Conservation (phyloP, 2,329 filamentous ascomycete species). For the Trichothecium sympodiale region DNA sequence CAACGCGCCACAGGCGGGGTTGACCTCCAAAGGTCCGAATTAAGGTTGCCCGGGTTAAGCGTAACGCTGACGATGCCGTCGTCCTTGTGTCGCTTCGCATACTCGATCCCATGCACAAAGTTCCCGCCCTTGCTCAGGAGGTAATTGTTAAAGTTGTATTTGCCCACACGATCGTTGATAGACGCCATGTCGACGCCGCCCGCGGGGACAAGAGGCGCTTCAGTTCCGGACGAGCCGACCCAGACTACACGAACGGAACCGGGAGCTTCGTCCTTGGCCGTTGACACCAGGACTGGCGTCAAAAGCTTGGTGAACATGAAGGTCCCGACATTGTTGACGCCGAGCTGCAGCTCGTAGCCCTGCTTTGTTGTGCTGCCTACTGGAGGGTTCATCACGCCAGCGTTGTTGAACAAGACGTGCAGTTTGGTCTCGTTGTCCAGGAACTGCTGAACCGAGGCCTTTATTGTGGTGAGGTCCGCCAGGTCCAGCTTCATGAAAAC, state of each 20-base stretch:
- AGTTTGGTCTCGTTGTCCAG: slow-evolving; percentile 14
- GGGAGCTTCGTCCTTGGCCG: slow-evolving; percentile 16
- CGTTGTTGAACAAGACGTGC: slow-evolving; percentile 28
- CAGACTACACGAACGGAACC: slow-evolving; percentile 17
- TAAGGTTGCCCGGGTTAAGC: slow-evolving; percentile 23
- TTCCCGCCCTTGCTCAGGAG: slow-evolving; percentile 14
- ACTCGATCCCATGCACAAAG: slow-evolving; percentile 13
- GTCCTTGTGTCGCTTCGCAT: slow-evolving; percentile 17
- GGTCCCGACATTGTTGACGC: slow-evolving; percentile 25
- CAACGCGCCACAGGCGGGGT: slow-evolving; percentile 7
- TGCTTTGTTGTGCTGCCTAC: slow-evolving; percentile 23
- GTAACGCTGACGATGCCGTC: slow-evolving; percentile 14
- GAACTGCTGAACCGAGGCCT: slow-evolving; percentile 14
- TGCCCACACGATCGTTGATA: slow-evolving; percentile 10
- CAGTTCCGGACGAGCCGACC: slow-evolving; percentile 14
- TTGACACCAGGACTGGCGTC: slow-evolving; percentile 17
- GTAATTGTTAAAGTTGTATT: slow-evolving; percentile 11
- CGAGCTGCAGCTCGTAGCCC: slow-evolving; percentile 27
- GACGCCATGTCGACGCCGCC: slow-evolving; percentile 11
- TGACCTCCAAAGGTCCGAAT: slow-evolving; percentile 18
- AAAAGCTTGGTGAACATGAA: slow-evolving; percentile 26
- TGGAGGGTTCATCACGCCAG: slow-evolving; percentile 26
- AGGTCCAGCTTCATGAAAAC: slow-evolving; percentile 30
- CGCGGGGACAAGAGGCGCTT: slow-evolving; percentile 6
- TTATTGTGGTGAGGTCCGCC: slow-evolving; percentile 18